Evolutionary conservation across 129 eudicot species (phyloP), one percentile per base, ranked within the genome.

Genomic region (Artemisia tridentata): DNA sequence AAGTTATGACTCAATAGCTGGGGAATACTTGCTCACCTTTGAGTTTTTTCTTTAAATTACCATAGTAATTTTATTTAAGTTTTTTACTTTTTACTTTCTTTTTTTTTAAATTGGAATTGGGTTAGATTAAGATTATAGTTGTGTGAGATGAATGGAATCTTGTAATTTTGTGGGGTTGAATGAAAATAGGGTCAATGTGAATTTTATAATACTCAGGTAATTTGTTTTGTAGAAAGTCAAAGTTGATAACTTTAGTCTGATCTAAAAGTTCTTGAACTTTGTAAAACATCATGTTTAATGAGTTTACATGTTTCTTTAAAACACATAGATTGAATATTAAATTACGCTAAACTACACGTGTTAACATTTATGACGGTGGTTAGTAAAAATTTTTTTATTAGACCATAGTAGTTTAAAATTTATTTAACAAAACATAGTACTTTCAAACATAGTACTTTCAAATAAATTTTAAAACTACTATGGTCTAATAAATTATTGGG

Each of bases 111-210:
- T 75, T 45, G 68, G 34, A 51, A 68, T 19, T 68, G 59, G 71
- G 71, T 69, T 45, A 67, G 68, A 29, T 48, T 49, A 63, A 68
- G 74, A 3, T 68, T 59, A 17, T 47, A 49, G 69, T 8, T 47
- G 55, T 67, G 74, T 58, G 74, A 68, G 69, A 47, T 29, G 69
- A 67, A 59, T 67, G 75, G 54, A 76, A 19, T 59, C 51, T 59
- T 59, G 75, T 76, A 67, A 68, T 59, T 51, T 78, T 63, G 29
- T 72, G 72, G 73, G 56, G 69, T 49, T 56, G 77, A 78, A 49
- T 65, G 64, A 14, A 72, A 65, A 48, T 48, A 47, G 74, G 70
- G 74, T 49, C 7, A 66, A 65, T 79, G 82, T 72, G 74, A 72
- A 78, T 77, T 77, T 71, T 78, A 55, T 57, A 25, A 41, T 57